A percentile compares a stretch with the other conserved stretches of the same genome.
Conservation (phyloP, 768 basidiomycete species). For the Lactarius quietus region DNA sequence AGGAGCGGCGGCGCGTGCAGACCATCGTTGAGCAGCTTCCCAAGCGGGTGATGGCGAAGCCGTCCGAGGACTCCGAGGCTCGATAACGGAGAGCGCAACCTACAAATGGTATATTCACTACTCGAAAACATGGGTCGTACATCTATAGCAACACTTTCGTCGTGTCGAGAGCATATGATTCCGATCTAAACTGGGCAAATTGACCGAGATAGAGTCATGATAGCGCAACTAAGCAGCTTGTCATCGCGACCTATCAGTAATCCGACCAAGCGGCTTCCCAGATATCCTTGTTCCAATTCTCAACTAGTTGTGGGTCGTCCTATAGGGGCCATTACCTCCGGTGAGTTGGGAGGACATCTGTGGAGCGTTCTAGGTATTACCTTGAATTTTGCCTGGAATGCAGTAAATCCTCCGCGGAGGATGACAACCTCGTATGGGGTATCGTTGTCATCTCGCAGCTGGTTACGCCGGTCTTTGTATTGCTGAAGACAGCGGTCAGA, state of each 20-base stretch:
- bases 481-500: conserved; percentile 14
- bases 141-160: conserved; percentile 1
- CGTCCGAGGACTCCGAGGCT: conserved; percentile 31
- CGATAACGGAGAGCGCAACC: not conserved
- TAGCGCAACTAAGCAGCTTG: not conserved
- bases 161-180: not conserved
- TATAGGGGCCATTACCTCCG: conserved; percentile 32
- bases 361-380: conserved; percentile 34
- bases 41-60: conserved; percentile 45
- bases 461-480: conserved; percentile 66
- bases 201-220: not conserved
- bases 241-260: not conserved
- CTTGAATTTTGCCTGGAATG: conserved; percentile 68
- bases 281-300: conserved; percentile 68
- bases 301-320: conserved; percentile 67
- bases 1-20: conserved; percentile 53
- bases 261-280: conserved; percentile 48
- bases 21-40: conserved; percentile 61
- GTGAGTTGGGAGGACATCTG: not conserved
- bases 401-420: conserved; percentile 67
- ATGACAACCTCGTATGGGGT: conserved; percentile 57
- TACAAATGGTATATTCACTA: conserved; percentile 20
- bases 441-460: conserved; percentile 43
- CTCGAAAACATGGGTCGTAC: conserved; percentile 5
- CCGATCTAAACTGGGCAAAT: not conserved